phyloP scores from a whole-genome alignment of 805 yeast species.

The Saturnispora mendoncae region DNA sequence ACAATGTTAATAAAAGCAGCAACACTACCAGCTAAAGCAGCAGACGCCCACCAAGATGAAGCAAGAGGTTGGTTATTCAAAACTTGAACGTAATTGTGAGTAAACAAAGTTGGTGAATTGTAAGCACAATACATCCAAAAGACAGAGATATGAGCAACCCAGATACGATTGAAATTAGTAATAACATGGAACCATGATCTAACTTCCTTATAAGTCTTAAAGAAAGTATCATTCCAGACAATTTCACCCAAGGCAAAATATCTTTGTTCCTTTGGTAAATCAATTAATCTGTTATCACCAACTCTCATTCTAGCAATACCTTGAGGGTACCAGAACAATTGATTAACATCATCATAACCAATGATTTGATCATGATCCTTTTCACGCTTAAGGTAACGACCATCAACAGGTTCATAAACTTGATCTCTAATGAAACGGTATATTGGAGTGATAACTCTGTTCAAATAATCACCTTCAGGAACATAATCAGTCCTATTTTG shows the following conservation, averaged over 20 bases:
- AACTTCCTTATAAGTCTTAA: constrained; percentile 90
- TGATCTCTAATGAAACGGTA: constrained; percentile 73
- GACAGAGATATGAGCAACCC: constrained; percentile 85
- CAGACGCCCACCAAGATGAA: constrained; percentile 87
- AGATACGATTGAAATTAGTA: constrained; percentile 95
- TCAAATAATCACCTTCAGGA: constrained; percentile 85
- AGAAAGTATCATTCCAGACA: constrained; percentile 84
- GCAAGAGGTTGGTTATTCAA: constrained; percentile 80
- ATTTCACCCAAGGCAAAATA: constrained; percentile 85
- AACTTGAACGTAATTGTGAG: constrained; percentile 76
- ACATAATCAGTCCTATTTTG: constrained; percentile 78
- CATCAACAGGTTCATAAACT: constrained; percentile 73
- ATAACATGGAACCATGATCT: constrained; percentile 96
- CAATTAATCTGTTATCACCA: constrained; percentile 85
- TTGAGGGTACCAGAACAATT: constrained; percentile 98
- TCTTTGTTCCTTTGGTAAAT: constrained; percentile 84
- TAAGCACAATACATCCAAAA: constrained; percentile 95
- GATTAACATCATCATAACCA: constrained; percentile 98
- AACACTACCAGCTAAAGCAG: constrained; percentile 85
- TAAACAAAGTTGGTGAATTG: constrained; percentile 86
- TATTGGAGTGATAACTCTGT: constrained; percentile 86
- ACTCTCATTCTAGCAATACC: constrained; percentile 89
- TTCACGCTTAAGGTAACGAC: constrained; percentile 78
- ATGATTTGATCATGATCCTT: constrained; percentile 71
- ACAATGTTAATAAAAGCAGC: constrained; percentile 73